Base-by-base conservation (phyloP, 306 rosid species). In the Cyclanthera cordifolia region DNA sequence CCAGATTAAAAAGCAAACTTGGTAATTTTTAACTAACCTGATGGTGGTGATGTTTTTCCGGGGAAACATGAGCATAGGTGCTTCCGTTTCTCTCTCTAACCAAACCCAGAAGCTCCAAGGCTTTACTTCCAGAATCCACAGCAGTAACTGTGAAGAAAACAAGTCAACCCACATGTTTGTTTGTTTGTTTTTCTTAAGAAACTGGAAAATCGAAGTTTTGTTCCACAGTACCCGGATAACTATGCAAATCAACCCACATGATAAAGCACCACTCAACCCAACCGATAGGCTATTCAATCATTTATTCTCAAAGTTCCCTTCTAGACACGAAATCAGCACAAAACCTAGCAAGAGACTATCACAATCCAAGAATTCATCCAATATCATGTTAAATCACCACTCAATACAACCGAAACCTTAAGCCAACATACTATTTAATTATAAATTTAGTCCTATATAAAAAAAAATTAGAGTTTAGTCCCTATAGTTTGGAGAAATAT, bases 201-300 rank as follows among this genome's bases (percentile, higher is more conserved):
- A n/a, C n/a, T n/a, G n/a, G n/a, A n/a, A n/a, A n/a, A n/a, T n/a
- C n/a, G n/a, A n/a, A n/a, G n/a, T n/a, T n/a, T n/a, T n/a, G n/a
- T n/a, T 91, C 96, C 23, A 86, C 96, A 17, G 80, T 87, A 37
- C n/a, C n/a, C n/a, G n/a, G n/a, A 95, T 88, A 58, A 91, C 97
- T 91, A 77, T 4, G 73, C 0, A 15, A 58, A 58, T 10, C 41
- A 30, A 30, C 2, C 46, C 45, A 30, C 5, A 8, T 7, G 46
- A 30, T 58, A 58, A 27, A 55, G 10, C n/a, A 47, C 19, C 52
- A 47, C 8, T 47, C 19, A 47, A 47, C 52, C 19, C 52, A 47
- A 47, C 52, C 19, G 5, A 47, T 15, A 47, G 19, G 16, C 52
- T 47, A 15, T 4, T 15, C 2, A 47, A 47, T 47, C 19, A 47